Percentiles rank a stretch among this genome's conserved stretches.
phyloP scores from a whole-genome alignment of 2,329 filamentous ascomycete species.

The Aureobasidium vineae region DNA sequence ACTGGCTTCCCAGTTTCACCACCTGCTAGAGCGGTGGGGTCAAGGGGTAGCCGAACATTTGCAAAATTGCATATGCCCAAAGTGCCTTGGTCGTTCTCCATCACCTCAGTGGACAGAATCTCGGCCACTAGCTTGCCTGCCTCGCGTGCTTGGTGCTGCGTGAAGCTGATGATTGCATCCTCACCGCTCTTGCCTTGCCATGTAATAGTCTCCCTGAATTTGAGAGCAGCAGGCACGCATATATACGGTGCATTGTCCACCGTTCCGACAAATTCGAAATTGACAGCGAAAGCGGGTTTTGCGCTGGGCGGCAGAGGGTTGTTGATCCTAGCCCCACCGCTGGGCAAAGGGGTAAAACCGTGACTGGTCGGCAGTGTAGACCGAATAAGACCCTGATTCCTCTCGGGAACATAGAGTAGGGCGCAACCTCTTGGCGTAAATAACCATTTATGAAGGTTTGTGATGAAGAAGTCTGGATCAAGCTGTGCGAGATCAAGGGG shows the following conservation, averaged over 20 bases:
- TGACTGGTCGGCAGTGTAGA: conserved; percentile 77
- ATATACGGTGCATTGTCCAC: conserved; percentile 69
- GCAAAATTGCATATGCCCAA: conserved; percentile 67
- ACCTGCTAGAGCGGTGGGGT: conserved; percentile 39
- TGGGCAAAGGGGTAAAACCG: conserved; percentile 60
- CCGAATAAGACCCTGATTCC: conserved; percentile 73
- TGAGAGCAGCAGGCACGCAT: conserved; percentile 67
- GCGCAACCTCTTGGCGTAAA: conserved; percentile 76
- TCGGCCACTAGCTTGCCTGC: conserved; percentile 62
- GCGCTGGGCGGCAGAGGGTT: conserved; percentile 44
- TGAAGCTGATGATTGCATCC: conserved; percentile 63
- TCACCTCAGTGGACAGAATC: conserved; percentile 65
- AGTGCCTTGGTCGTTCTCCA: conserved; percentile 64
- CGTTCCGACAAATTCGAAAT: conserved; percentile 27
- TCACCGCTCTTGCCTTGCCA: conserved; percentile 59
- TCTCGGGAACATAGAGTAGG: conserved; percentile 71
- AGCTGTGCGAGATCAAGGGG: conserved; percentile 63
- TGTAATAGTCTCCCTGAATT: conserved; percentile 59
- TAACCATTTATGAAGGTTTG: conserved; percentile 91
- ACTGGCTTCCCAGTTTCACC: conserved; percentile 37
- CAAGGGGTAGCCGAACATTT: conserved; percentile 71
- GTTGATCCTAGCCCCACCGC: conserved; percentile 30
- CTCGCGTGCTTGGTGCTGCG: conserved; percentile 59
- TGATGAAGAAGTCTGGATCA: conserved; percentile 82
- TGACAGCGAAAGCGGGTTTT: conserved; percentile 55